Evolutionary conservation across 2,329 filamentous ascomycete genomes (phyloP).

Genomic region (Phyllosticta citriasiana): DNA sequence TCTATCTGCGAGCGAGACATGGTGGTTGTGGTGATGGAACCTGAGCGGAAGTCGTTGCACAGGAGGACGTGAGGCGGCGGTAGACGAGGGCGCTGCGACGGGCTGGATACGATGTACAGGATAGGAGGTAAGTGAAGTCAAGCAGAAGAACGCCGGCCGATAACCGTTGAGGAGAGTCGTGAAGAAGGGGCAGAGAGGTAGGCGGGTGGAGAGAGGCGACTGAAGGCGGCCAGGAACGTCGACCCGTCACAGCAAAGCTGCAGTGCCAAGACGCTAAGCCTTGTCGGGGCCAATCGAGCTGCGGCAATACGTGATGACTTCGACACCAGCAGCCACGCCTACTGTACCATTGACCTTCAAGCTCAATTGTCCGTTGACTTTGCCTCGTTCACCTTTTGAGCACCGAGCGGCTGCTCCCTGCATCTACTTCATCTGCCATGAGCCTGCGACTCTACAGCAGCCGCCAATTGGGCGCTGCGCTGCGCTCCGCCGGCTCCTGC

Average conservation of each 20-base stretch:
- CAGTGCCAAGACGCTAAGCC: slow-evolving; percentile 2
- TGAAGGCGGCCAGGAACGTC: slow-evolving; percentile 5
- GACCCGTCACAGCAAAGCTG: slow-evolving; percentile 3
- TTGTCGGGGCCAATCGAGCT: slow-evolving; percentile 1
- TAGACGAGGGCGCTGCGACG: neutral
- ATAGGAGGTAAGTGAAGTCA: neutral
- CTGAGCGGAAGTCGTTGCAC: neutral
- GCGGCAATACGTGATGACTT: slow-evolving; percentile 7
- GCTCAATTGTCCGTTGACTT: neutral
- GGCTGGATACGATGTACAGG: neutral
- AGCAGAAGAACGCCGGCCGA: slow-evolving; percentile 10
- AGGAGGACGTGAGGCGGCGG: neutral
- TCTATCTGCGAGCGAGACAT: slow-evolving; percentile 42
- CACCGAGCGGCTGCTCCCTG: slow-evolving; percentile 17
- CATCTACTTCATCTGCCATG: slow-evolving; percentile 21
- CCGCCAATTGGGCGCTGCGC: slow-evolving; percentile 28
- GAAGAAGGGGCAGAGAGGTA: slow-evolving; percentile 2
- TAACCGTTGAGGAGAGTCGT: slow-evolving; percentile 4
- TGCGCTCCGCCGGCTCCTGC: slow-evolving; percentile 25
- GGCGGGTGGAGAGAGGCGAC: slow-evolving; percentile 8
- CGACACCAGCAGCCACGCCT: slow-evolving; percentile 3
- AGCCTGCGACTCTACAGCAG: slow-evolving; percentile 30
- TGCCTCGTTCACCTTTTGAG: slow-evolving; percentile 14
- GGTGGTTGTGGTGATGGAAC: slow-evolving; percentile 13
- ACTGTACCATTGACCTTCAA: neutral